These are phyloP conservation scores for Zasmidium citrigriseum DNA, from an alignment of 2,329 filamentous ascomycete genomes.

Conservation along the genomic window DNA sequence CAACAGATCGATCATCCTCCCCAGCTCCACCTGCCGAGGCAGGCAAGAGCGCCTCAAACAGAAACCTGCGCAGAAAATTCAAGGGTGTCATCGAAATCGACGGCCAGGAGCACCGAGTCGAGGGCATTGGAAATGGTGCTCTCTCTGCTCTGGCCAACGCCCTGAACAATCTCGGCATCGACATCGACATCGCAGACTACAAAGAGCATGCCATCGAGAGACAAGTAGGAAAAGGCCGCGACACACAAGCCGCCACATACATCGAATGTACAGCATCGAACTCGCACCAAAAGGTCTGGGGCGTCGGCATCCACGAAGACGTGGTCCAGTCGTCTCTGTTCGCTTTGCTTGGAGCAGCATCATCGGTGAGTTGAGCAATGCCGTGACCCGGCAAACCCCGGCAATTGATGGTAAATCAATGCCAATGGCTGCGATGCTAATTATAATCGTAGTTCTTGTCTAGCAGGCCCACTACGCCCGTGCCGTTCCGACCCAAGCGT, in stretches of 20 bases:
- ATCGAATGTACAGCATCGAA: slow-evolving; percentile 79
- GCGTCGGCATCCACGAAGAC: slow-evolving; percentile 88
- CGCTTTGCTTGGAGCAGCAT: slow-evolving; percentile 81
- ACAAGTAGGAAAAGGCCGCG: slow-evolving; percentile 51
- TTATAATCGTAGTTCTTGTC: slow-evolving; percentile 63
- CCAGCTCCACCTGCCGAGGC: slow-evolving; percentile 66
- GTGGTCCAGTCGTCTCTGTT: slow-evolving; percentile 87
- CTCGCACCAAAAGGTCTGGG: slow-evolving; percentile 76
- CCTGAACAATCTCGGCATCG: slow-evolving; percentile 74
- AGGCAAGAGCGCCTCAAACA: slow-evolving; percentile 65
- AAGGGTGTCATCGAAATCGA: slow-evolving; percentile 83
- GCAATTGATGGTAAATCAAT: background rate
- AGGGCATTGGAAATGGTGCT: slow-evolving; percentile 83
- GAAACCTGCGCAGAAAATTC: slow-evolving; percentile 78
- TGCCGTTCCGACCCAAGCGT: slow-evolving; percentile 61
- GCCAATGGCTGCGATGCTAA: background rate
- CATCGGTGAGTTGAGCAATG: slow-evolving; percentile 66
- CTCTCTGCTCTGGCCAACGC: slow-evolving; percentile 87
- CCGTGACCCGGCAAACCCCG: background rate
- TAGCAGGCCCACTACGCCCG: slow-evolving; percentile 68
- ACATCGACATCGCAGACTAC: slow-evolving; percentile 90
- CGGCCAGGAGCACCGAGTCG: slow-evolving; percentile 73
- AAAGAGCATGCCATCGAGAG: slow-evolving; percentile 82
- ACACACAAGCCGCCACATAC: slow-evolving; percentile 92
- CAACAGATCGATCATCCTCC: slow-evolving; percentile 75